Evolutionary conservation across 2,329 filamentous ascomycete genomes (phyloP), one percentile per base, ranked within the genome.

Genomic region (Nothophaeocryptopus gaeumannii): DNA sequence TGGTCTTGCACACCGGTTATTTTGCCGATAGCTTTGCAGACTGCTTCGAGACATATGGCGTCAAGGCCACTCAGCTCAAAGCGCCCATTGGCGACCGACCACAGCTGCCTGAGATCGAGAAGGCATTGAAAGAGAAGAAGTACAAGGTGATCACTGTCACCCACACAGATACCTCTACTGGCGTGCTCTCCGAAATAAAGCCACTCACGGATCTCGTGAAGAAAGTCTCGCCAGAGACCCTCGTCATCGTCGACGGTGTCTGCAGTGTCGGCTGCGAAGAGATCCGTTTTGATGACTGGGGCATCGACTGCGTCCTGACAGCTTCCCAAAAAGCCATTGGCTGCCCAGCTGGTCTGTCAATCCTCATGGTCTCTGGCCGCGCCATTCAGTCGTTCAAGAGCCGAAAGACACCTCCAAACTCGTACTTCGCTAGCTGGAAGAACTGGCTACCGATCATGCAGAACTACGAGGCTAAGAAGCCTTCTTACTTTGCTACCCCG

Each of bases 371-470:
- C 64, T 96, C 91, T 65, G 89, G 86, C 53, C 84, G 88, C 58
- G 92, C 93, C 37, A 88, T 99, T 61, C 79, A 93, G 64, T 76
- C 77, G 9, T 87, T 95, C 72, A 83, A 92, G 72, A 80, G 78
- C 63, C 82, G 93, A 68, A 92, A 92, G 77, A 85, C 83, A 9
- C 86, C 86, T 10, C 88, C 91, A 1, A 80, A 83, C 14, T 88
- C 90, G 15, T 99, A 97, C 80, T 99, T 96, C 72, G 91, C 88
- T 47, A 95, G 88, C 10, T 89, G 96, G 78, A 91, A 90, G 79
- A 97, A 97, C 74, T 99, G 93, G 93, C 77, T 91, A 50, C 92
- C 92, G 9, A 86, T 99, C 72, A 97, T 99, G 92, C 84, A 93
- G 75, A 97, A 96, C 75, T 99, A 99, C 73, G 93, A 99, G 76